A percentile compares a stretch with the other conserved stretches of the same genome.
These are phyloP conservation scores for Yamadazyma scolyti DNA, from an alignment of 805 yeast genomes.

Conservation along the genomic window DNA sequence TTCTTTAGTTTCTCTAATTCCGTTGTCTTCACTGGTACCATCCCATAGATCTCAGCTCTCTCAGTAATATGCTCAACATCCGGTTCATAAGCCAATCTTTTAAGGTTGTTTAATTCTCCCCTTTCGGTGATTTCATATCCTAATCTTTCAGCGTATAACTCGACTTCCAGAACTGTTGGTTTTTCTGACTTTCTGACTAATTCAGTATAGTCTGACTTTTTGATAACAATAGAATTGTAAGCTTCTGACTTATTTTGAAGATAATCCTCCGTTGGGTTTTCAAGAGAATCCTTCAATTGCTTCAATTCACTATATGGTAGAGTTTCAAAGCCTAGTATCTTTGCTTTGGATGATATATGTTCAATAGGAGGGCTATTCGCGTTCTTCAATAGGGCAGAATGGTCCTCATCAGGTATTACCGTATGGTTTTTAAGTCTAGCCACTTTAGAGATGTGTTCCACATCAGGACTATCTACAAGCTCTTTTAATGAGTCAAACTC, in stretches of 20 bases:
- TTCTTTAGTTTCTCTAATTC: constrained; percentile 14
- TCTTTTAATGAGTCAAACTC: constrained; percentile 13
- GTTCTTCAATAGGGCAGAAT: constrained; percentile 8
- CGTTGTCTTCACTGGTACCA: constrained; percentile 3
- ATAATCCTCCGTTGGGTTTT: constrained; percentile 9
- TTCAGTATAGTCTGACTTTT: constrained; percentile 1
- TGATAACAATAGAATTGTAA: constrained; percentile 2
- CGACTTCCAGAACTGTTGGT: constrained; percentile 9
- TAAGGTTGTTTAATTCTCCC: constrained; percentile 12
- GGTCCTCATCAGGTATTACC: constrained; percentile 16
- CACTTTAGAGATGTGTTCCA: constrained; percentile 18
- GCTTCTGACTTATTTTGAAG: constrained; percentile 5
- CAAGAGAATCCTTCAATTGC: constrained; percentile 5
- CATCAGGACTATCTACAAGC: constrained; percentile 17
- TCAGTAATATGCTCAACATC: constrained; percentile 5
- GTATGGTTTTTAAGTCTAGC: constrained; percentile 17
- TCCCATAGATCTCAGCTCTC: constrained; percentile 3
- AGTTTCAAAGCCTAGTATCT: constrained; percentile 4
- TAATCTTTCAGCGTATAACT: constrained; percentile 3
- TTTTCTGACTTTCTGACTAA: constrained; percentile 3
- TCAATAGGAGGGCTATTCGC: constrained; percentile 18
- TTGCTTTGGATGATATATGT: constrained; percentile 13
- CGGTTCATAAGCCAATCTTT: constrained; percentile 6
- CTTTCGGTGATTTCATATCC: constrained; percentile 15
- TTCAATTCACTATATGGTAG: constrained; percentile 4